Conservation (phyloP, 441 rosid species). For the Brassica balearica region DNA sequence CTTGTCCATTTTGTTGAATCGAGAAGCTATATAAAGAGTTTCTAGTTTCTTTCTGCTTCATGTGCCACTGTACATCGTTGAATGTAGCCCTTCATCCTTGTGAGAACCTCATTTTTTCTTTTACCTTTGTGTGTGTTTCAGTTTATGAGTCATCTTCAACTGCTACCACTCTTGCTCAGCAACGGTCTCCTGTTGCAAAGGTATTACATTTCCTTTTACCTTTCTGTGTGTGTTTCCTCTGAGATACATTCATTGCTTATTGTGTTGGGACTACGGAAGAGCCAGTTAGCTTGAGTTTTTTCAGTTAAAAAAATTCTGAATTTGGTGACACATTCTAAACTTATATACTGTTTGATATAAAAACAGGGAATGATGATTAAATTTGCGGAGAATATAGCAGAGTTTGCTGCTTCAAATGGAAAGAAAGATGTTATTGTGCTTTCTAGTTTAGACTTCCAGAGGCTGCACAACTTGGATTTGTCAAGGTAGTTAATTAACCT, state of each 20-base stretch:
- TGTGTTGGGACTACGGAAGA: constrained; percentile 13
- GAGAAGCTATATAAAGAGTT: neutral
- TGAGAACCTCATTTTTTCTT: neutral
- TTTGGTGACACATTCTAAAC: neutral
- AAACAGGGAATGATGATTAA: constrained; percentile 81
- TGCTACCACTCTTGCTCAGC: constrained; percentile 66
- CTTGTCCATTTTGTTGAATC: neutral
- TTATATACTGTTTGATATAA: neutral
- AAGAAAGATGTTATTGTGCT: constrained; percentile 75
- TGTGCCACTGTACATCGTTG: neutral
- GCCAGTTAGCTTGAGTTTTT: constrained; percentile 2
- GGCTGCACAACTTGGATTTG: constrained; percentile 80
- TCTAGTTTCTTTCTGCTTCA: neutral
- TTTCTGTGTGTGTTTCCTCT: neutral
- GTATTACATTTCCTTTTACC: constrained; percentile 25
- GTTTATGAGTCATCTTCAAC: constrained; percentile 65
- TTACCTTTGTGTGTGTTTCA: constrained; percentile 38
- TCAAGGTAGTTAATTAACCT: constrained; percentile 59
- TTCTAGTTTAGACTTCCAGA: constrained; percentile 89
- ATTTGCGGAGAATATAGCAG: constrained; percentile 77
- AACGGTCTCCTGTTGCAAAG: constrained; percentile 80
- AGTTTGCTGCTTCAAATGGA: constrained; percentile 78
- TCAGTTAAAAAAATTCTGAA: neutral
- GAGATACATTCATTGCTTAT: neutral
- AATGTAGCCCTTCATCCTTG: neutral